Evolutionary conservation across 345 rosid genomes (phyloP).

Genomic region (Eucalyptus virginea): DNA sequence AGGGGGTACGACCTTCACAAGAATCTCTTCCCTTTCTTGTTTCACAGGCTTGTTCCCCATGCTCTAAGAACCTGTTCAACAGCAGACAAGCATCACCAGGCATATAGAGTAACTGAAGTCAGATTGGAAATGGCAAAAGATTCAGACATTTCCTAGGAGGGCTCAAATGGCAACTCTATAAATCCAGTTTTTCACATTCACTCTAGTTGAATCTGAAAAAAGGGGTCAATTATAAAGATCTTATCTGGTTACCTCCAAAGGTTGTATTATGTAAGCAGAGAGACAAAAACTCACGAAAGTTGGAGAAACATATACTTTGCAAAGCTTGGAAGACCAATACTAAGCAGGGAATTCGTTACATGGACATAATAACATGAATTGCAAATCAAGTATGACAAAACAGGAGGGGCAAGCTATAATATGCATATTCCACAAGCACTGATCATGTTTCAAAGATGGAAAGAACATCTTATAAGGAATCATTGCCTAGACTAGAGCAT

Average conservation of each 20-base stretch:
- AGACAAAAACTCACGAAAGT: not conserved
- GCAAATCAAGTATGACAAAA: not conserved
- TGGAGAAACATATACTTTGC: not conserved
- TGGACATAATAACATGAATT: not conserved
- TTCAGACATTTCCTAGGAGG: not conserved
- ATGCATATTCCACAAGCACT: not conserved
- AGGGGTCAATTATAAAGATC: not conserved
- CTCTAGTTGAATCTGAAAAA: not conserved
- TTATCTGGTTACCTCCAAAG: not conserved
- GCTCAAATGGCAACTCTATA: not conserved
- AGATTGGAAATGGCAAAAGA: not conserved
- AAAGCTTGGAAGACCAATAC: not conserved
- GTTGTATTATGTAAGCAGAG: not conserved
- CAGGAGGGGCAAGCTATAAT: not conserved
- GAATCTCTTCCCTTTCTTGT: conserved; percentile 42
- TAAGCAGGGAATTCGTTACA: not conserved
- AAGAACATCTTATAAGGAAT: not conserved
- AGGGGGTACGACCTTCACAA: conserved; percentile 54
- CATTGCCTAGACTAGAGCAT: not conserved
- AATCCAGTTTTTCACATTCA: not conserved
- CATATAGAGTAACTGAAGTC: not conserved
- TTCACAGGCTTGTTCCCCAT: conserved; percentile 73
- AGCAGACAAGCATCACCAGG: conserved; percentile 1
- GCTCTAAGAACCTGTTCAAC: not conserved
- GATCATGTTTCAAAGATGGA: not conserved